Base-by-base conservation (phyloP, 2,329 filamentous ascomycete genomes). In the Lasiodiplodia gonubiensis region DNA sequence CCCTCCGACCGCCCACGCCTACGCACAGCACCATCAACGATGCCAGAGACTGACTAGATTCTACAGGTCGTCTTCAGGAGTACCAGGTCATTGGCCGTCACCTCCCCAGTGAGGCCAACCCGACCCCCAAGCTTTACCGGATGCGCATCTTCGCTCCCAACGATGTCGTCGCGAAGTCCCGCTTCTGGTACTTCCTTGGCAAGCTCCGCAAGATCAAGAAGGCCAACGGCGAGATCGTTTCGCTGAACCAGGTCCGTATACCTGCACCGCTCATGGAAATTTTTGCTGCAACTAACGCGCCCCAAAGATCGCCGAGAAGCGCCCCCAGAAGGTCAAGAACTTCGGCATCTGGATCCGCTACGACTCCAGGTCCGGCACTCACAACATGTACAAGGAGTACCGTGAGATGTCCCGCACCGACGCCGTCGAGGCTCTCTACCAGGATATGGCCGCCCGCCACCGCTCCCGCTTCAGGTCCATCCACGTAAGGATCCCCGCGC, bases 331-430 rank as follows among this genome's bases (percentile, higher is more conserved):
- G 89, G 94, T 99, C 89, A 99, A 99, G 93, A 99, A 97, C 92
- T 98, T 99, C 83, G 95, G 95, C 84, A 90, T 99, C 90, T 99
- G 96, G 96, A 91, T 99, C 86, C 94, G 96, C 83, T 99, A 99
- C 88, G 94, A 99, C 87, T 99, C 96, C 72, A 94, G 95, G 85
- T 98, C 95, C 79, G 95, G 95, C 79, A 99, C 95, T 79, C 95
- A 99, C 93, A 99, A 99, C 92, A 99, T 99, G 95, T 99, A 99
- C 93, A 98, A 98, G 91, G 95, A 99, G 91, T 98, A 97, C 92
- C 92, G 95, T 83, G 95, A 98, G 89, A 92, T 98, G 89, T 94
- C 92, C 82, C 89, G 95, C 85, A 92, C 91, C 80, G 94, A 95
- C 76, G 95, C 95, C 75, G 94, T 98, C 80, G 92, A 98, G 86